These are phyloP conservation scores for Schizophyllum amplum DNA, from an alignment of 1,284 basidiomycete species.

Conservation along the genomic window DNA sequence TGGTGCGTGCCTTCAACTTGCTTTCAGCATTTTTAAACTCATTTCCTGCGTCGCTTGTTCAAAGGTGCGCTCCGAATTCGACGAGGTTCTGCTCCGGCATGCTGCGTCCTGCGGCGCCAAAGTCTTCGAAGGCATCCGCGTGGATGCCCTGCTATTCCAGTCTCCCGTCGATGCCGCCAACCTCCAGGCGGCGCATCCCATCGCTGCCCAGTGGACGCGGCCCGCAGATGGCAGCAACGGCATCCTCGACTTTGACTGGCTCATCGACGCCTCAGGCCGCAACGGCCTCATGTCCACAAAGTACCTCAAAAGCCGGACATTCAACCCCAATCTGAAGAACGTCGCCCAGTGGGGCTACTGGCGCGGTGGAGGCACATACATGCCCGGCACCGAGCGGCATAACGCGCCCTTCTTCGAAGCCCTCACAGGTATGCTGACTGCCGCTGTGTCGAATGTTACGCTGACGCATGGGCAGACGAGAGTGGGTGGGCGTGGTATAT, in stretches of 20 bases:
- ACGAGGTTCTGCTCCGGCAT: slow-evolving; percentile 25
- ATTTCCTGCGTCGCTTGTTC: background rate
- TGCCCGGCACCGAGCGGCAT: slow-evolving; percentile 24
- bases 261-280: slow-evolving; percentile 40
- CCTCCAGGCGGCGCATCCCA: slow-evolving; percentile 27
- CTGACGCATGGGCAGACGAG: slow-evolving; percentile 19
- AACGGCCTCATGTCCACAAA: slow-evolving; percentile 40
- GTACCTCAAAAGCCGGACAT: slow-evolving; percentile 38
- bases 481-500: slow-evolving; percentile 39
- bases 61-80: slow-evolving; percentile 29
- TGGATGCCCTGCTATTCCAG: slow-evolving; percentile 31
- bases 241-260: slow-evolving; percentile 31
- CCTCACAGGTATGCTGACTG: slow-evolving; percentile 22
- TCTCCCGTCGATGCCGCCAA: slow-evolving; percentile 1
- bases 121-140: slow-evolving; percentile 33
- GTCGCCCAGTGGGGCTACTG: slow-evolving; percentile 47
- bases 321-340: slow-evolving; percentile 36
- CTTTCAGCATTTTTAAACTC: background rate
- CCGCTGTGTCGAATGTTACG: background rate
- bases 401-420: slow-evolving; percentile 34
- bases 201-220: slow-evolving; percentile 30
- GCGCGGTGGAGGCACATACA: slow-evolving; percentile 29
- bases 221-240: slow-evolving; percentile 22
- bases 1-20: slow-evolving; percentile 20
- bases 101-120: slow-evolving; percentile 25